A percentile compares a stretch with the other conserved stretches of the same genome.
These are phyloP conservation scores for Pleurotus sapidus DNA, from an alignment of 768 basidiomycete species.

Conservation along the genomic window DNA sequence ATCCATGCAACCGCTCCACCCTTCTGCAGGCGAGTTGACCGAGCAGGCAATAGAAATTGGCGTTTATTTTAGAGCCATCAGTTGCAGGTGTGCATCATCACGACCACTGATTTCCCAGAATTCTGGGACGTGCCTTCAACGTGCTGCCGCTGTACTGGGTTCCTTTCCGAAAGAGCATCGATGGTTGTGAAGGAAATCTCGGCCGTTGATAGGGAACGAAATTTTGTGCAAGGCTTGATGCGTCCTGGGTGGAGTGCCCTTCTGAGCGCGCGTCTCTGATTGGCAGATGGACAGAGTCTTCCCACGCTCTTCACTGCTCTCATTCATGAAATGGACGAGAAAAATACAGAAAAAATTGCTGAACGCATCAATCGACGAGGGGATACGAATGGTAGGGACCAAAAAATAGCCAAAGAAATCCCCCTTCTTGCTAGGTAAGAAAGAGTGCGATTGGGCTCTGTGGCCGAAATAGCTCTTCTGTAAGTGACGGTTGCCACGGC, in stretches of 20 bases:
- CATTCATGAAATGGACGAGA: neutral
- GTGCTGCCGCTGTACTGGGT: constrained; percentile 3
- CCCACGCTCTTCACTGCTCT: neutral
- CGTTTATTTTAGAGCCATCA: too few relatives aligned
- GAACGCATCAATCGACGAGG: neutral
- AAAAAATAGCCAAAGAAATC: too few relatives aligned
- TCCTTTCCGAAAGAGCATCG: neutral
- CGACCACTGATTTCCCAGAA: neutral
- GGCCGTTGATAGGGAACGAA: constrained; percentile 5
- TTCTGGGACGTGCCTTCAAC: neutral
- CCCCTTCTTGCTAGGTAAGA: neutral
- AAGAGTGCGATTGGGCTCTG: neutral
- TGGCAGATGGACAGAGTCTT: neutral
- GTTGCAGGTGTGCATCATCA: neutral
- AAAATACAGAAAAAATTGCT: neutral
- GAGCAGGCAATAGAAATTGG: too few relatives aligned
- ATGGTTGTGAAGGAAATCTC: constrained; percentile 6
- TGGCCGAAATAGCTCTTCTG: constrained; percentile 3
- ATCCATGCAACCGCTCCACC: constrained; percentile 4
- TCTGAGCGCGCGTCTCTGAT: constrained; percentile 1
- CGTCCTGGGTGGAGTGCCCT: neutral
- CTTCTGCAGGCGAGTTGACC: neutral
- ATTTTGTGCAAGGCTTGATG: neutral
- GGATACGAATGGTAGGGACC: too few relatives aligned
- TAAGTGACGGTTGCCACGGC: constrained; percentile 7